These are phyloP conservation scores for Simmondsia chinensis DNA, from an alignment of 148 eudicot genomes.

Conservation along the genomic window DNA sequence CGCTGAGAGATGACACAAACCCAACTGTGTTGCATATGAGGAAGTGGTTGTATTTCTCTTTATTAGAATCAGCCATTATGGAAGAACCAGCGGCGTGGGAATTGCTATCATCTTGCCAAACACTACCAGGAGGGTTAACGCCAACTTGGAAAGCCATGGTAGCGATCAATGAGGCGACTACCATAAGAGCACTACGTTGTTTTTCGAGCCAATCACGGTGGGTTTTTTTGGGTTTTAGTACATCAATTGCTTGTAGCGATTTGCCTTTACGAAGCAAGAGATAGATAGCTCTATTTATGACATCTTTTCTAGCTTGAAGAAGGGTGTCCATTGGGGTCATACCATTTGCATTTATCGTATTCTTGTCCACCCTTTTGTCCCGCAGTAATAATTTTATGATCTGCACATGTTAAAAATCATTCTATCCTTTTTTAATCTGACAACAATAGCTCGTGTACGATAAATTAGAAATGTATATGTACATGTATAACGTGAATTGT, in stretches of 20 bases:
- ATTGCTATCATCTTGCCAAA: neutral
- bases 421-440: neutral
- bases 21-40: neutral
- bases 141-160: slow-evolving; percentile 5
- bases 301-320: neutral
- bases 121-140: neutral
- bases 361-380: neutral
- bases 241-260: neutral
- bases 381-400: slow-evolving; percentile 1
- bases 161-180: slow-evolving; percentile 12
- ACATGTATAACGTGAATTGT: too few relatives aligned
- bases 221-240: neutral
- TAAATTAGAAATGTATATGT: too few relatives aligned
- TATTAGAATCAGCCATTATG: neutral
- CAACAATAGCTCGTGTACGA: too few relatives aligned
- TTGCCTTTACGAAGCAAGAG: neutral
- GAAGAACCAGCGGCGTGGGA: neutral
- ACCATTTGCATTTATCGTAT: neutral
- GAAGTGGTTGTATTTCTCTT: neutral
- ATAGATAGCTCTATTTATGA: neutral
- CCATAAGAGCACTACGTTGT: slow-evolving; percentile 6
- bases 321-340: slow-evolving; percentile 9
- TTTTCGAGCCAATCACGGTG: neutral
- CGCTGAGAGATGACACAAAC: slow-evolving; percentile 5
- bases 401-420: neutral